phyloP scores from a whole-genome alignment of 345 rosid species.

The Eucalyptus microcorys region DNA sequence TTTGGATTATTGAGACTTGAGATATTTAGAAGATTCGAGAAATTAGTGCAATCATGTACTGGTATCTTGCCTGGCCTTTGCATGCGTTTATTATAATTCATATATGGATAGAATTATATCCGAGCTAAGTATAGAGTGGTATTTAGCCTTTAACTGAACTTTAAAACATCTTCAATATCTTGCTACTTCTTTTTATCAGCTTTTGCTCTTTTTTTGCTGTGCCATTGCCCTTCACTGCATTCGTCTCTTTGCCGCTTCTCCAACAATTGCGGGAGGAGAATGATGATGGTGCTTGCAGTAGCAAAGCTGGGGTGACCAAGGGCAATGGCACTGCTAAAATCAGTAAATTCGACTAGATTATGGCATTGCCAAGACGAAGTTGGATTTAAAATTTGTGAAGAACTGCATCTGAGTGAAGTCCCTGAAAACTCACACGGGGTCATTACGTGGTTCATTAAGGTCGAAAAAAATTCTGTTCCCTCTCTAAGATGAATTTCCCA shows the following conservation, averaged over 20 bases:
- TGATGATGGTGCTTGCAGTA: neutral
- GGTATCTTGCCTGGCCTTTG: neutral
- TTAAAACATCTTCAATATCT: neutral
- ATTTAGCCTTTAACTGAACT: neutral
- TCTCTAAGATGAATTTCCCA: neutral
- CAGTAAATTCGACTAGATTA: neutral
- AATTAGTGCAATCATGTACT: neutral
- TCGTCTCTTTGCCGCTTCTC: neutral
- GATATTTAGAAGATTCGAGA: neutral
- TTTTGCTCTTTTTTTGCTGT: neutral
- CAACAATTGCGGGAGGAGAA: neutral
- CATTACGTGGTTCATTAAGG: neutral
- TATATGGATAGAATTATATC: neutral
- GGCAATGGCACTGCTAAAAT: neutral
- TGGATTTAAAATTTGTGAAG: neutral
- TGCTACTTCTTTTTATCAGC: neutral
- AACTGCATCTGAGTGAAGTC: neutral
- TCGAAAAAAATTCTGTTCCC: neutral
- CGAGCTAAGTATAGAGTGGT: neutral
- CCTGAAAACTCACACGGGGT: neutral
- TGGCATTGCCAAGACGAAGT: neutral
- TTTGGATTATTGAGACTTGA: neutral
- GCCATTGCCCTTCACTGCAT: neutral
- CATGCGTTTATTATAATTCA: neutral
- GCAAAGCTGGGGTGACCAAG: neutral